Percentiles rank a stretch among this genome's conserved stretches.
These are phyloP conservation scores for Peronospora belbahrii DNA, from an alignment of 352 stramenopile species.

Conservation along the genomic window DNA sequence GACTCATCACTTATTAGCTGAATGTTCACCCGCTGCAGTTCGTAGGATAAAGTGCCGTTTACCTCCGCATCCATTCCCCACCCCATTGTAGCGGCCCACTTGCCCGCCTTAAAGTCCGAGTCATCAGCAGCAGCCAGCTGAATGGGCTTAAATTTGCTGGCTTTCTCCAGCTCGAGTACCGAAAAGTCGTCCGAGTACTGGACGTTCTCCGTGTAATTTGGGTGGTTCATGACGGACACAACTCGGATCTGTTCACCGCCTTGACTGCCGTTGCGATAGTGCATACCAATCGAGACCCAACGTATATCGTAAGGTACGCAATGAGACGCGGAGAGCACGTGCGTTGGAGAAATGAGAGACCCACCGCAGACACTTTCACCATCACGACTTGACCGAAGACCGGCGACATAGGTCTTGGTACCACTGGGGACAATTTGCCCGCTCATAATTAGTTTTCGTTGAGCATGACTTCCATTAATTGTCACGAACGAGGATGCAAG, in stretches of 20 bases:
- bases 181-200: slow-evolving; percentile 22
- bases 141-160: slow-evolving; percentile 17
- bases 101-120: slow-evolving; percentile 14
- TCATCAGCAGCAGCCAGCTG: slow-evolving; percentile 1
- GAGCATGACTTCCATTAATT: not conserved
- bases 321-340: slow-evolving; percentile 14
- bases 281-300: slow-evolving; percentile 8
- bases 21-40: slow-evolving; percentile 31
- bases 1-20: slow-evolving; percentile 21
- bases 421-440: slow-evolving; percentile 25
- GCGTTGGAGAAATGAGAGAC: slow-evolving; percentile 9
- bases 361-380: slow-evolving; percentile 6
- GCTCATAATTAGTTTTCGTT: slow-evolving; percentile 26
- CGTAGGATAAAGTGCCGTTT: slow-evolving; percentile 11
- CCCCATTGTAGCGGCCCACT: slow-evolving; percentile 21
- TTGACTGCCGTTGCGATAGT: slow-evolving; percentile 15
- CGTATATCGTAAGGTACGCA: not conserved
- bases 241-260: slow-evolving; percentile 12
- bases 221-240: slow-evolving; percentile 8
- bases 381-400: slow-evolving; percentile 7
- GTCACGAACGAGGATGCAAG: too few species aligned
- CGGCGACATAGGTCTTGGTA: slow-evolving; percentile 27
- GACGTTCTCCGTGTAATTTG: slow-evolving; percentile 8
- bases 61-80: slow-evolving; percentile 12
- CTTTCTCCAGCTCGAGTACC: slow-evolving; percentile 34